Evolutionary conservation across 2,329 filamentous ascomycete genomes (phyloP), one percentile per base, ranked within the genome.

Genomic region (Davidsoniella eucalypti): DNA sequence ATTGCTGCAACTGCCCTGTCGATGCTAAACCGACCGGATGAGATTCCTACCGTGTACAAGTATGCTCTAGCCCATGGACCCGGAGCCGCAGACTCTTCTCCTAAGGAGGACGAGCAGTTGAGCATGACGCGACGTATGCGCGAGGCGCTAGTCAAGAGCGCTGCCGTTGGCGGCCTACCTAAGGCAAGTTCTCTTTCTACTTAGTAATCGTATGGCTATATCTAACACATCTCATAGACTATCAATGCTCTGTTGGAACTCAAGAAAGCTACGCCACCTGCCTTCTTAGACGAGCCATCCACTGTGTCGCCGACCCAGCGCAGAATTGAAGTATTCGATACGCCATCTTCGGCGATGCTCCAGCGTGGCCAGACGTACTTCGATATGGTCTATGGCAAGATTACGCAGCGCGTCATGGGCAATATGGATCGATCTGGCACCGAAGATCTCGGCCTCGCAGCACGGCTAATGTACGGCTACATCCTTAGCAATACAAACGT

Each of bases 401-500:
- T 74, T n/a, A 61, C 67, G 6, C 61, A 60, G 53, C 61, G 68
- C 9, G 64, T 73, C 47, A 70, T 70, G 66, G 59, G 63, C 0
- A 66, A 70, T 48, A 67, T 75, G 65, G 66, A 71, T 55, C 60
- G 60, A 39, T 70, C 63, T 7, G 71, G 71, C 8, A 71, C 69
- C 4, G 67, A 71, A 50, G 71, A 75, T 56, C 59, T 75, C 4
- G 69, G 69, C 1, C 57, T 71, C 45, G 62, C 65, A 2, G 70
- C 69, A 1, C 62, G 68, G 12, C 59, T 75, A 44, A 63, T 70
- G 55, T 75, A 75, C 55, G 68, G 67, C 5, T 67, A 71, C 53
- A 57, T 73, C 7, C 58, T 74, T 37, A 71, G 68, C 59, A 71
- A 72, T 55, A 65, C 63, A 8, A 64, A 55, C 21, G 62, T 75